phyloP scores from a whole-genome alignment of 2,329 filamentous ascomycete species.

The Lasiodiplodia sp. region DNA sequence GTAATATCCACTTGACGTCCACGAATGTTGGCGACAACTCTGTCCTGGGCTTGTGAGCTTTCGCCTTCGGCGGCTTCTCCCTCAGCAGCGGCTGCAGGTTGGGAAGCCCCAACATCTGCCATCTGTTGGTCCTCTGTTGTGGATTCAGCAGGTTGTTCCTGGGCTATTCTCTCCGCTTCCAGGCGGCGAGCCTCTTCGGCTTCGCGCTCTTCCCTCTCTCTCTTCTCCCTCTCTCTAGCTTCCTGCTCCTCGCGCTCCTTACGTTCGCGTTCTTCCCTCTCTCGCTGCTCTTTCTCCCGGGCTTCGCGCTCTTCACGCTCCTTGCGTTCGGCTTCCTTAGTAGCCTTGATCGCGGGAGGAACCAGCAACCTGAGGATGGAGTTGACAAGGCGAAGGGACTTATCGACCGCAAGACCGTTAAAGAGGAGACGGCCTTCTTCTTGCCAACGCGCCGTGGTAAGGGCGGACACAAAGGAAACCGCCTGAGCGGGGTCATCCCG shows the following conservation, averaged over 20 bases:
- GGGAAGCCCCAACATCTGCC: slow-evolving; percentile 75
- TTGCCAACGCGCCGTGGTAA: slow-evolving; percentile 81
- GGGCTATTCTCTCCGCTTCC: slow-evolving; percentile 34
- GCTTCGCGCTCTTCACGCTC: slow-evolving; percentile 67
- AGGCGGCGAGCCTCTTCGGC: slow-evolving; percentile 39
- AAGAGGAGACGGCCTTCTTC: slow-evolving; percentile 91
- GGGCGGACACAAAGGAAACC: slow-evolving; percentile 74
- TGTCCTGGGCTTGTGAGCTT: slow-evolving; percentile 47
- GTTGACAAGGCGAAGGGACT: slow-evolving; percentile 71
- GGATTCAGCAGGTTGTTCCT: slow-evolving; percentile 42
- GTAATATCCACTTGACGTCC: slow-evolving; percentile 93
- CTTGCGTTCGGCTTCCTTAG: slow-evolving; percentile 74
- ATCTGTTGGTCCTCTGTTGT: slow-evolving; percentile 63
- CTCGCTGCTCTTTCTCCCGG: slow-evolving; percentile 49
- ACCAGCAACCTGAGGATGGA: slow-evolving; percentile 76
- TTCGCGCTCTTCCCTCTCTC: slow-evolving; percentile 43
- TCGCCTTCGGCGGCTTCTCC: slow-evolving; percentile 57
- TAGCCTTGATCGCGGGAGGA: slow-evolving; percentile 82
- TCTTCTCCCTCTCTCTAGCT: slow-evolving; percentile 56
- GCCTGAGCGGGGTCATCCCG: slow-evolving; percentile 73
- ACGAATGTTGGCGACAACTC: slow-evolving; percentile 82
- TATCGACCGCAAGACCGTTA: slow-evolving; percentile 71
- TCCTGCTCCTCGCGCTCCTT: slow-evolving; percentile 59
- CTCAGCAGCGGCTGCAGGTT: slow-evolving; percentile 46
- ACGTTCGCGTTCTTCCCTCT: slow-evolving; percentile 50